Conservation (phyloP, 2,329 filamentous ascomycete genomes). For the Fulvia fulva region DNA sequence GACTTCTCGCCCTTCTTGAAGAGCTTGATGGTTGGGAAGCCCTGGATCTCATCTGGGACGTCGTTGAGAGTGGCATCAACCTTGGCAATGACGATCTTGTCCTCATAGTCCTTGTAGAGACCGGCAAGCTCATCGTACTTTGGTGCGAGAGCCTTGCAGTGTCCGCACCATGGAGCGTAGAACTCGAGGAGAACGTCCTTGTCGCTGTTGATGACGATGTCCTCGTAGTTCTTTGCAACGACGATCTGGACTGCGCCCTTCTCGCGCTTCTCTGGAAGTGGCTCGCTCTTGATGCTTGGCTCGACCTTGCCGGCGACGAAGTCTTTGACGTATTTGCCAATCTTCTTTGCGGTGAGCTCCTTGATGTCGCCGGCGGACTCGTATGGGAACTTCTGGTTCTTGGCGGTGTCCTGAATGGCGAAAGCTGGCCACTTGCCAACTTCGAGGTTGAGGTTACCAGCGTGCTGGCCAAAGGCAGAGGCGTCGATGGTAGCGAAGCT, state of each 20-base stretch:
- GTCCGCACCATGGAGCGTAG: constrained; percentile 83
- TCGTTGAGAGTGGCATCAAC: constrained; percentile 95
- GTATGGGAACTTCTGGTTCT: constrained; percentile 97
- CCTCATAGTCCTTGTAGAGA: constrained; percentile 49
- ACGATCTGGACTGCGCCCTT: constrained; percentile 74
- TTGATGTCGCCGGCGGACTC: constrained; percentile 62
- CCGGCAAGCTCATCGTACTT: constrained; percentile 63
- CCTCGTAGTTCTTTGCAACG: constrained; percentile 90
- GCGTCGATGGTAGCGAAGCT: constrained; percentile 99
- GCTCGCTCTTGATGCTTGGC: constrained; percentile 97
- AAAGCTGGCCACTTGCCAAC: constrained; percentile 94
- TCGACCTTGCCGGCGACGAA: constrained; percentile 84
- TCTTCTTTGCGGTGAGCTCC: constrained; percentile 68
- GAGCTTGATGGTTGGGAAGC: constrained; percentile 99
- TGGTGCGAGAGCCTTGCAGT: constrained; percentile 66
- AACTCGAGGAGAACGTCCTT: constrained; percentile 99
- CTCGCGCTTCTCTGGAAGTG: constrained; percentile 88
- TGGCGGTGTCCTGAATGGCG: constrained; percentile 90
- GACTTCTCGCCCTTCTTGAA: constrained; percentile 88
- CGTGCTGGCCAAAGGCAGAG: constrained; percentile 88
- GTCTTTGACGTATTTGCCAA: constrained; percentile 79
- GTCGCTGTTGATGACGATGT: constrained; percentile 83
- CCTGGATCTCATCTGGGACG: constrained; percentile 91
- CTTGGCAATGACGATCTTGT: constrained; percentile 68
- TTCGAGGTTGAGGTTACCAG: constrained; percentile 94